phyloP scores from a whole-genome alignment of 495 filamentous ascomycete species.

The Penicillium desertorum region DNA sequence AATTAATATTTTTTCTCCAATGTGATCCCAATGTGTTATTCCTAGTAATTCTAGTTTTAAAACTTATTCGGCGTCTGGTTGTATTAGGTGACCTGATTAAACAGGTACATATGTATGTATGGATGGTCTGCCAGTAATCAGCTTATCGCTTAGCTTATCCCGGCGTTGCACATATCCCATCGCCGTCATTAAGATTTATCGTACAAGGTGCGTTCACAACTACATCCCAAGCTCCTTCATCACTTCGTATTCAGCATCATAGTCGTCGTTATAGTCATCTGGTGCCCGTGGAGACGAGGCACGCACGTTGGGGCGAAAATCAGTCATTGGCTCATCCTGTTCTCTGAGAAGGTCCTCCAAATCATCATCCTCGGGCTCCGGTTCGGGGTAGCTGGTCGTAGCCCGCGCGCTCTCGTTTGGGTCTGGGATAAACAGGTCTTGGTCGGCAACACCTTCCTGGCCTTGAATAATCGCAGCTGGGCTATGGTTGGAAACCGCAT shows the following conservation, averaged over 20 bases:
- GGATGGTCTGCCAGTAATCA: background rate
- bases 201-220: background rate
- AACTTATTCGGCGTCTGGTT: background rate
- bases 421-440: conserved; percentile 34
- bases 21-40: background rate
- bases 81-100: background rate
- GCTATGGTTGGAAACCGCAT: conserved; percentile 11
- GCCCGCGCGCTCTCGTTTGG: conserved; percentile 16
- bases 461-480: background rate
- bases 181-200: conserved; percentile 8
- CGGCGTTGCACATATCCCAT: background rate
- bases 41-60: background rate
- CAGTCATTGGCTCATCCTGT: conserved; percentile 24
- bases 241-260: conserved; percentile 36
- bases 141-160: background rate
- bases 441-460: conserved; percentile 10
- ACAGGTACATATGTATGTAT: background rate
- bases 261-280: conserved; percentile 16
- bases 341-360: conserved; percentile 41
- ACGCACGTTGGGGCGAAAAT: background rate
- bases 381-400: conserved; percentile 18
- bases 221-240: conserved; percentile 36
- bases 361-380: conserved; percentile 39
- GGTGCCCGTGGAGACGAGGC: background rate
- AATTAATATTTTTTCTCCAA: background rate